phyloP scores from a whole-genome alignment of 345 rosid genomes.

The Corchorus capsularis region DNA sequence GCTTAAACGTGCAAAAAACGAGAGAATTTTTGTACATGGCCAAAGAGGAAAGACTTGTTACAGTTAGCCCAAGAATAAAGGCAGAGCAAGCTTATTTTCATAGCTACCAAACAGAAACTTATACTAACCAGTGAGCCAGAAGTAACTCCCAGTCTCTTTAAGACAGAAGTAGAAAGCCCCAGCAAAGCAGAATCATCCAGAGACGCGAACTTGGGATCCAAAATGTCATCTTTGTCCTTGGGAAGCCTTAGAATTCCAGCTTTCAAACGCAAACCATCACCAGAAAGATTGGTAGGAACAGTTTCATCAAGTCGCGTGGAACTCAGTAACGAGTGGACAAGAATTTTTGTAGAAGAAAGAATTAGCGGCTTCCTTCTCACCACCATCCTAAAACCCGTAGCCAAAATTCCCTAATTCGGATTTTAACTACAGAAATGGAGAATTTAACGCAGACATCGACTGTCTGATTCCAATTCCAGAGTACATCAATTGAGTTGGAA shows the following conservation, averaged over 20 bases:
- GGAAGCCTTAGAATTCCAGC: constrained; percentile 79
- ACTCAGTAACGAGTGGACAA: constrained; percentile 57
- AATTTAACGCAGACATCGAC: background rate
- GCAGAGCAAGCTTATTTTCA: background rate
- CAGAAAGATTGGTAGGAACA: constrained; percentile 14
- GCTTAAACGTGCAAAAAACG: background rate
- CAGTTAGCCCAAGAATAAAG: background rate
- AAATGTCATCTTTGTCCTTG: constrained; percentile 28
- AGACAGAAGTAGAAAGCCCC: constrained; percentile 66
- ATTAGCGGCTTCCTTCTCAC: constrained; percentile 81
- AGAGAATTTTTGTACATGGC: background rate
- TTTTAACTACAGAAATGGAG: background rate
- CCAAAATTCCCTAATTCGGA: background rate
- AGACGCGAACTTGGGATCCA: constrained; percentile 41
- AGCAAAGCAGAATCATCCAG: constrained; percentile 66
- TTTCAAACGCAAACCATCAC: constrained; percentile 33
- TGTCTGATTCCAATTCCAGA: background rate
- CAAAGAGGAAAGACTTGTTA: background rate
- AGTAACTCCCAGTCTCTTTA: constrained; percentile 63
- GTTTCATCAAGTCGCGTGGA: constrained; percentile 34
- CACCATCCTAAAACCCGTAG: constrained; percentile 41
- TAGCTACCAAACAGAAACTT: background rate
- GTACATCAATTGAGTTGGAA: background rate
- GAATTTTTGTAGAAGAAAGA: constrained; percentile 73
- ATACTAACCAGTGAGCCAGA: constrained; percentile 77